Evolutionary conservation across 176 grass and related monocot species (phyloP), one percentile per base, ranked within the genome.

Genomic region (Bolboschoenus planiculmis): DNA sequence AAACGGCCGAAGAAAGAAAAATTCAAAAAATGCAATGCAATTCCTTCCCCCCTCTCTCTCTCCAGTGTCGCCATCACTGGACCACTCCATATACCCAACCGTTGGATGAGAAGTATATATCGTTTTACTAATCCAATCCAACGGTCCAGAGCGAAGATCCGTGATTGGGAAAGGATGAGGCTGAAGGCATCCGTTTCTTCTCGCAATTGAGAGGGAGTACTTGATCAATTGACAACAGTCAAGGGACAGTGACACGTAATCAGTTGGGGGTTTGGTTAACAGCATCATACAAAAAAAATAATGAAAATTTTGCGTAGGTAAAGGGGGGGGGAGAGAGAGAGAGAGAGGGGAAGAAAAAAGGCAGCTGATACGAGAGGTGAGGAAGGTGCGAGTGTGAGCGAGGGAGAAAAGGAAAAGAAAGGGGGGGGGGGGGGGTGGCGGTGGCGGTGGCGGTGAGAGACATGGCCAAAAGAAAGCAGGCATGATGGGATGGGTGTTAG

Each of bases 151-250:
- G 0, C 14, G 58, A 40, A 4, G 7, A 4, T 29, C 30, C 65
- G 66, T 87, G 81, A 83, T 67, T n/a, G 60, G 18, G 78, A 18
- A 54, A 18, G 40, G 62, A 83, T 31, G 24, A 63, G 46, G 74
- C 74, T 31, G n/a, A n/a, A n/a, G n/a, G n/a, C n/a, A n/a, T n/a
- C 54, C 8, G 78, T 87, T 44, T 60, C 83, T 77, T 79, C n/a
- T n/a, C n/a, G 70, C 16, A 71, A n/a, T n/a, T n/a, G n/a, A n/a
- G n/a, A 60, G 67, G 15, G 60, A 68, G n/a, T 16, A 53, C 2
- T 51, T 14, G 48, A 51, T 10, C 11, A 13, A 51, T 9, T 3
- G 15, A 53, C 50, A 53, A 15, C 50, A n/a, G n/a, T n/a, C n/a
- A n/a, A n/a, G n/a, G n/a, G 50, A 53, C 1, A 53, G n/a, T n/a